These are phyloP conservation scores for Pyrrhoderma lamaoense DNA, from an alignment of 1,284 basidiomycete species.

Conservation along the genomic window DNA sequence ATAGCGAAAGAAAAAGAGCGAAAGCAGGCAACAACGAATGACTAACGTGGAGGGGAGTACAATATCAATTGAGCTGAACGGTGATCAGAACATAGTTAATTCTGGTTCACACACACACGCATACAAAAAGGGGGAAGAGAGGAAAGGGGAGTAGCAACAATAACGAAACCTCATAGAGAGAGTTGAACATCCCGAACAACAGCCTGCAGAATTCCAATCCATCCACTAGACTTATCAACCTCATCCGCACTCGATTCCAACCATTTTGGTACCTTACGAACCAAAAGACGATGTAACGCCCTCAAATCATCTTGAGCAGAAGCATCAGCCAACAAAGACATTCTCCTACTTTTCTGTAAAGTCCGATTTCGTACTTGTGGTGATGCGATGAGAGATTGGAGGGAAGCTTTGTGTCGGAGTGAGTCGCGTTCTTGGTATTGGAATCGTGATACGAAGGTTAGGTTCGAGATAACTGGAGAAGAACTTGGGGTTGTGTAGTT, in stretches of 20 bases:
- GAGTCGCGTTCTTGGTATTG: no score
- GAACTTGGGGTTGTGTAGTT: no score
- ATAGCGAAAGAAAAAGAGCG: background rate
- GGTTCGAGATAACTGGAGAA: no score
- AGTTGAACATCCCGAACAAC: slow-evolving; percentile 47
- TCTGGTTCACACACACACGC: no score
- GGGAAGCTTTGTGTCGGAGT: no score
- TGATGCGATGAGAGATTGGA: no score
- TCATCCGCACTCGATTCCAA: slow-evolving; percentile 55
- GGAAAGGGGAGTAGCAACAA: background rate
- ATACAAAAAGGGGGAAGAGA: background rate
- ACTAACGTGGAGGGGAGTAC: background rate
- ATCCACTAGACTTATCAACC: slow-evolving; percentile 48
- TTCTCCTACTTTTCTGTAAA: no score
- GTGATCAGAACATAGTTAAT: no score
- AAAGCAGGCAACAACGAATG: background rate
- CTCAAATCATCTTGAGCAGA: slow-evolving; percentile 46
- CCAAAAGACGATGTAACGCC: slow-evolving; percentile 48
- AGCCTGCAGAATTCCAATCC: slow-evolving; percentile 57
- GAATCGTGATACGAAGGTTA: no score
- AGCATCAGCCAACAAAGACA: no score
- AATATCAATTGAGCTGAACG: no score
- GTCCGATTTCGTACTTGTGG: no score
- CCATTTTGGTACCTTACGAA: slow-evolving; percentile 54
- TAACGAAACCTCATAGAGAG: background rate